These are phyloP conservation scores for Osmanthus fragrans DNA, from an alignment of 257 asterid species.

Conservation along the genomic window DNA sequence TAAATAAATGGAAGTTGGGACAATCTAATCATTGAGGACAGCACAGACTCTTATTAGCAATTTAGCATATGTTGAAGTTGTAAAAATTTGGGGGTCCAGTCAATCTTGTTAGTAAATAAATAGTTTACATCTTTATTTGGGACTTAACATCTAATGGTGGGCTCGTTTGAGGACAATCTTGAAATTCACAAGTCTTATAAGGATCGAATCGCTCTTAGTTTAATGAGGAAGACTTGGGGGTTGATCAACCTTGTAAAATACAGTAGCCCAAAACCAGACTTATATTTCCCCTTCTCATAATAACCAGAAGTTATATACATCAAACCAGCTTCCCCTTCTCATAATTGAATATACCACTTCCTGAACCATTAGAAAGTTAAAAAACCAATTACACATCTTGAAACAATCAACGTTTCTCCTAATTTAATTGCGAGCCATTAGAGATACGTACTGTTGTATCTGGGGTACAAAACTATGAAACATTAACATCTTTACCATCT, in stretches of 20 bases:
- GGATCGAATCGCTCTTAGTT: no score
- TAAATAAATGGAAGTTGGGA: not conserved
- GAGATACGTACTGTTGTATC: not conserved
- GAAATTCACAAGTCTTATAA: no score
- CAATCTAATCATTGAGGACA: not conserved
- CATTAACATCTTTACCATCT: not conserved
- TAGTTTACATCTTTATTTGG: no score
- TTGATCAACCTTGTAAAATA: no score
- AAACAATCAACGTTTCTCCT: not conserved
- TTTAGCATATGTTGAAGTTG: not conserved
- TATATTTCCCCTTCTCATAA: no score
- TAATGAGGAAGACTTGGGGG: no score
- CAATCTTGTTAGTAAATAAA: no score
- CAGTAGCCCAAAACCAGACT: no score
- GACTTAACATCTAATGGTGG: no score
- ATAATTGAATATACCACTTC: not conserved
- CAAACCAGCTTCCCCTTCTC: not conserved
- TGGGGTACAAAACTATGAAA: not conserved
- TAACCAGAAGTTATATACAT: no score
- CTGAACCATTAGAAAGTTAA: not conserved
- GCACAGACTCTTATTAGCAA: not conserved
- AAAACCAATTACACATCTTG: not conserved
- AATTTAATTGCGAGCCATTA: not conserved
- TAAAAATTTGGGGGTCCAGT: no score
- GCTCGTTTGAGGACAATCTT: no score